Conservation (phyloP, 176 grass and related monocot genomes). For the Puya raimondii region DNA sequence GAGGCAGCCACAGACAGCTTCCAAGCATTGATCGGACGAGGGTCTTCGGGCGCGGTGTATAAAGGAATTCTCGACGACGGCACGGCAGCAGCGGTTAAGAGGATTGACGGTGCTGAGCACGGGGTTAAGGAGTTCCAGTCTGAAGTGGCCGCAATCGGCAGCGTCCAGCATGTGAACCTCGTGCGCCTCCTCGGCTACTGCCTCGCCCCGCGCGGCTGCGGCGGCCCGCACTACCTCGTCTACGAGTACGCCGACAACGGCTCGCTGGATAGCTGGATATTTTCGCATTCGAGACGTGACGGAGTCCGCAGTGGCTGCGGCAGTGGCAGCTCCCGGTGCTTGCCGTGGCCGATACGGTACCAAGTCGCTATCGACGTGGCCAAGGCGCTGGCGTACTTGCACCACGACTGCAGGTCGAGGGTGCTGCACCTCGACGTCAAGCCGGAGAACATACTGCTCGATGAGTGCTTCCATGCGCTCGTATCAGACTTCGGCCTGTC, state of each 20-base stretch:
- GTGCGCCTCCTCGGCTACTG: conserved; percentile 49
- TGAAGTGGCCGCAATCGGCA: conserved; percentile 49
- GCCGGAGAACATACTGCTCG: conserved; percentile 81
- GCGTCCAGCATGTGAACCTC: conserved; percentile 46
- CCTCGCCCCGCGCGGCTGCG: conserved; percentile 18
- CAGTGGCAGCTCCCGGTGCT: conserved; percentile 9
- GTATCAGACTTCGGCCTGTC: conserved; percentile 58
- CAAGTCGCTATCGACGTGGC: conserved; percentile 55
- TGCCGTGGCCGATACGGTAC: conserved; percentile 17
- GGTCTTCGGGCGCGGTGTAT: conserved; percentile 55
- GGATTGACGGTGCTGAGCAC: conserved; percentile 23
- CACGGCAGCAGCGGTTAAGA: conserved; percentile 52
- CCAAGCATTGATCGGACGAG: conserved; percentile 32
- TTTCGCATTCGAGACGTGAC: neutral
- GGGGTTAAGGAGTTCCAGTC: conserved; percentile 46
- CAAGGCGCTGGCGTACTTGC: conserved; percentile 47
- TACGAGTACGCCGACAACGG: conserved; percentile 49
- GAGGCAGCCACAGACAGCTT: conserved; percentile 48
- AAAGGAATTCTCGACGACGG: conserved; percentile 63
- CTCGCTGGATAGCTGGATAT: conserved; percentile 47
- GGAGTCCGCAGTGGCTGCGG: too few relatives aligned
- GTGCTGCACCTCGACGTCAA: conserved; percentile 77
- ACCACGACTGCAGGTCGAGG: conserved; percentile 51
- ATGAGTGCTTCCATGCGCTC: conserved; percentile 35
- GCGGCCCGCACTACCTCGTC: conserved; percentile 35